Evolutionary conservation across 2,329 filamentous ascomycete genomes (phyloP).

Genomic region (Aspergillus costaricaensis): DNA sequence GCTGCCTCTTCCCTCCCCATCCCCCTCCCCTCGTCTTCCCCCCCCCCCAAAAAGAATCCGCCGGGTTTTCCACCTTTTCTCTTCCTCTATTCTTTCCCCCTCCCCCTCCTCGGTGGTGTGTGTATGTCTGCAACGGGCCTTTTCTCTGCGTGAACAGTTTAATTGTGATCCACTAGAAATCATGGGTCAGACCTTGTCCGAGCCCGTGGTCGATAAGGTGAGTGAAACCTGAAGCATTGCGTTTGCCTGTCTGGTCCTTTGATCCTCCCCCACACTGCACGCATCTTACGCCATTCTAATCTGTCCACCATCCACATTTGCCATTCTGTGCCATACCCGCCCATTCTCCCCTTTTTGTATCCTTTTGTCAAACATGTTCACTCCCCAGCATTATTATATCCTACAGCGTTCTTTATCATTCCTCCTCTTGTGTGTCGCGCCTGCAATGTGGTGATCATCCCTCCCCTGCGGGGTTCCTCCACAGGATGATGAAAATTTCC

Average conservation of each 20-base stretch:
- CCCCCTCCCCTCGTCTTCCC: slow-evolving; percentile 18
- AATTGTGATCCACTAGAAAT: slow-evolving; percentile 38
- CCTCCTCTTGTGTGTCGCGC: not conserved
- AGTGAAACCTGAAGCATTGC: slow-evolving; percentile 33
- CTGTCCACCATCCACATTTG: slow-evolving; percentile 12
- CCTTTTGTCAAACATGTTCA: not conserved
- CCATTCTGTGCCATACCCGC: not conserved
- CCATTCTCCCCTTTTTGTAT: not conserved
- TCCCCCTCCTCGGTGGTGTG: slow-evolving; percentile 8
- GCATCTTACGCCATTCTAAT: slow-evolving; percentile 23
- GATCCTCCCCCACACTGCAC: slow-evolving; percentile 31
- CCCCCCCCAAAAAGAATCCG: slow-evolving; percentile 8
- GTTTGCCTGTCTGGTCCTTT: slow-evolving; percentile 28
- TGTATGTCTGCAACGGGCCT: slow-evolving; percentile 16
- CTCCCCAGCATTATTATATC: not conserved
- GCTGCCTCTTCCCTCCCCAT: slow-evolving; percentile 28
- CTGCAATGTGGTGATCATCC: slow-evolving; percentile 12
- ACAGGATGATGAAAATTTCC: slow-evolving; percentile 19
- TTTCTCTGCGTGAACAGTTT: slow-evolving; percentile 14
- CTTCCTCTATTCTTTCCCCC: slow-evolving; percentile 6
- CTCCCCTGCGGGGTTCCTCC: slow-evolving; percentile 19
- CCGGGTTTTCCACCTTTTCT: not conserved
- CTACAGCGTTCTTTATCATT: not conserved
- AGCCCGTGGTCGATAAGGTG: slow-evolving; percentile 99
- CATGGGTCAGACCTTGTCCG: slow-evolving; percentile 99